Evolutionary conservation across 371 early-diverging fungal genomes (phyloP).

Genomic region (Coemansia sp.): DNA sequence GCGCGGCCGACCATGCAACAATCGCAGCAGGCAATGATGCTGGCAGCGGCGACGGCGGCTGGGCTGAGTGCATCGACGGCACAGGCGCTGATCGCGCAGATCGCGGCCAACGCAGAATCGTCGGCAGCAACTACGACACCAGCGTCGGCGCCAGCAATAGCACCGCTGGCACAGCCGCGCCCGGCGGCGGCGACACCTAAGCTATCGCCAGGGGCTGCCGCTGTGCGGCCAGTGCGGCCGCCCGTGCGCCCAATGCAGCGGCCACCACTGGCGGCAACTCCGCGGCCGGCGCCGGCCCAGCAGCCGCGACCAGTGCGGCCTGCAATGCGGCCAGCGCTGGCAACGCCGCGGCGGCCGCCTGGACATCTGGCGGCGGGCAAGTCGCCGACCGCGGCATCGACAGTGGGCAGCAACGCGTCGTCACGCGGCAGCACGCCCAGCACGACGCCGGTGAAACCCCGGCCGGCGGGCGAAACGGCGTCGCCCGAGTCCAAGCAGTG

Average conservation of each 20-base stretch:
- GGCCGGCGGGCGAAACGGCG: background rate
- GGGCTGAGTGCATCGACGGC: conserved; percentile 34
- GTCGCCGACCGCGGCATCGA: background rate
- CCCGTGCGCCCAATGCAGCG: background rate
- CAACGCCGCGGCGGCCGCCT: background rate
- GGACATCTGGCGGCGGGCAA: background rate
- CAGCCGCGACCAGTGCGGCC: conserved; percentile 11
- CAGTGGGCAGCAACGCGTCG: background rate
- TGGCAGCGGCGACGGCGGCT: conserved; percentile 36
- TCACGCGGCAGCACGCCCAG: conserved; percentile 37
- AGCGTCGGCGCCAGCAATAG: background rate
- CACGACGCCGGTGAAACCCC: conserved; percentile 1
- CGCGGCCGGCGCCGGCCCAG: background rate
- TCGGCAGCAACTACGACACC: background rate
- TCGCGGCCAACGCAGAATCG: conserved; percentile 28
- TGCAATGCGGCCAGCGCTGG: too few species aligned
- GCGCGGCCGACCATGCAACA: conserved; percentile 30
- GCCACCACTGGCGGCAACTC: background rate
- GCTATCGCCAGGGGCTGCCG: background rate
- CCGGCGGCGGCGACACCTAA: background rate
- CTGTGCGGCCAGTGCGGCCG: background rate
- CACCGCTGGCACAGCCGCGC: background rate
- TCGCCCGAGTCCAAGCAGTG: background rate
- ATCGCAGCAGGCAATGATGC: conserved; percentile 42
- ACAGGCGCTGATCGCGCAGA: conserved; percentile 40